phyloP scores from a whole-genome alignment of 2,329 filamentous ascomycete genomes.

The Teratosphaeria destructans region DNA sequence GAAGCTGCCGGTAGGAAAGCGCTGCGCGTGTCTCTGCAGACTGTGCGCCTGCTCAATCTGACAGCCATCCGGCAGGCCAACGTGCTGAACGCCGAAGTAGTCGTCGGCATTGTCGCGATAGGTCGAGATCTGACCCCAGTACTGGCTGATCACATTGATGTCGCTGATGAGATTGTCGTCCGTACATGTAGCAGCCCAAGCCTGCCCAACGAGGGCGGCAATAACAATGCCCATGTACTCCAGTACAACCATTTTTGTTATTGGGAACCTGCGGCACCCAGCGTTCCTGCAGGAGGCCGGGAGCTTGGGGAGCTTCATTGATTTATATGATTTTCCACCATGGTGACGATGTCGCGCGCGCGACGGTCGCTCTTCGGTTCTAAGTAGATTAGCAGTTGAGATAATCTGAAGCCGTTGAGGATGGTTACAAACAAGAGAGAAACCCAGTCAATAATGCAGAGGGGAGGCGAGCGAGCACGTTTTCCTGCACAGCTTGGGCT shows the following conservation, averaged over 20 bases:
- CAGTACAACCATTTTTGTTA: neutral
- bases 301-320: neutral
- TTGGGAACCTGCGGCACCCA: neutral
- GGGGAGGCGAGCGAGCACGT: neutral
- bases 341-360: neutral
- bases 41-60: slow-evolving; percentile 45
- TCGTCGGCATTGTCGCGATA: slow-evolving; percentile 38
- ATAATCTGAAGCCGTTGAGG: neutral
- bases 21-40: slow-evolving; percentile 46
- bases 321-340: neutral
- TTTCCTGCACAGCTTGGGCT: neutral
- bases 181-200: neutral
- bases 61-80: slow-evolving; percentile 43
- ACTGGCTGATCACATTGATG: slow-evolving; percentile 20
- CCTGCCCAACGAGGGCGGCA: slow-evolving; percentile 2
- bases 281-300: neutral
- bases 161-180: slow-evolving; percentile 4
- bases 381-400: neutral
- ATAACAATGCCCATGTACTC: neutral
- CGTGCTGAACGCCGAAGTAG: slow-evolving; percentile 38
- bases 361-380: neutral
- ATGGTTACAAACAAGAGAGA: neutral
- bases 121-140: slow-evolving; percentile 38
- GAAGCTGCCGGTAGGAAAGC: slow-evolving; percentile 37
- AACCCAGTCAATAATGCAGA: neutral